Conservation (phyloP, 768 basidiomycete genomes). For the Floccularia luteovirens region DNA sequence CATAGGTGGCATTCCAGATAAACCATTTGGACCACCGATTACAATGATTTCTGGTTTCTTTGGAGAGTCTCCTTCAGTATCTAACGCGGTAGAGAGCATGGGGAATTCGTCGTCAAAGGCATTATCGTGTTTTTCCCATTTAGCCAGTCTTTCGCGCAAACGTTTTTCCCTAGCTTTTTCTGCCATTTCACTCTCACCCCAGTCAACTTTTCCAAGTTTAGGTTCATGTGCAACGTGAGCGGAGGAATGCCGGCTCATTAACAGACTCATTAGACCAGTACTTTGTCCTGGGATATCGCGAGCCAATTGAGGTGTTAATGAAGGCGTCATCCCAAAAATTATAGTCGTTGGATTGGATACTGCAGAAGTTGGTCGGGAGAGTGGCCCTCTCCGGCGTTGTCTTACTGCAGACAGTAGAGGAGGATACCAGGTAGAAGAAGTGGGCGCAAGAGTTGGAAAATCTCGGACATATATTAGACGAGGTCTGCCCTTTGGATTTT, state of each 20-base stretch:
- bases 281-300: slow-evolving; percentile 17
- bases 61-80: slow-evolving; percentile 24
- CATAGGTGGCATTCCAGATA: slow-evolving; percentile 27
- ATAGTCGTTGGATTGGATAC: slow-evolving; percentile 70
- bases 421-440: slow-evolving; percentile 75
- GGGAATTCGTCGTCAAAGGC: slow-evolving; percentile 60
- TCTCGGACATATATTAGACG: slow-evolving; percentile 83
- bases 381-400: slow-evolving; percentile 59
- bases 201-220: slow-evolving; percentile 38
- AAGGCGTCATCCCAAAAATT: slow-evolving; percentile 81
- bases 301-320: slow-evolving; percentile 45
- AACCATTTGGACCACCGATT: slow-evolving; percentile 31
- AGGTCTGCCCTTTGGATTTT: slow-evolving; percentile 30
- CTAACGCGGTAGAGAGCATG: slow-evolving; percentile 31
- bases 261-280: slow-evolving; percentile 32
- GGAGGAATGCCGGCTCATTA: slow-evolving; percentile 34
- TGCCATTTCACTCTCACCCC: slow-evolving; percentile 60
- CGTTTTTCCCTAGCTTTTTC: slow-evolving; percentile 66
- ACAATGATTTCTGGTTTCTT: slow-evolving; percentile 40
- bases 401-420: slow-evolving; percentile 74
- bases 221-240: slow-evolving; percentile 19
- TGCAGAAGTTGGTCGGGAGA: slow-evolving; percentile 51
- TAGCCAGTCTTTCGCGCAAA: slow-evolving; percentile 59
- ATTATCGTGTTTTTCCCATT: slow-evolving; percentile 64
- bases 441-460: slow-evolving; percentile 65